phyloP scores from a whole-genome alignment of 169 alveolate species.

The Sarcocystis neurona region DNA sequence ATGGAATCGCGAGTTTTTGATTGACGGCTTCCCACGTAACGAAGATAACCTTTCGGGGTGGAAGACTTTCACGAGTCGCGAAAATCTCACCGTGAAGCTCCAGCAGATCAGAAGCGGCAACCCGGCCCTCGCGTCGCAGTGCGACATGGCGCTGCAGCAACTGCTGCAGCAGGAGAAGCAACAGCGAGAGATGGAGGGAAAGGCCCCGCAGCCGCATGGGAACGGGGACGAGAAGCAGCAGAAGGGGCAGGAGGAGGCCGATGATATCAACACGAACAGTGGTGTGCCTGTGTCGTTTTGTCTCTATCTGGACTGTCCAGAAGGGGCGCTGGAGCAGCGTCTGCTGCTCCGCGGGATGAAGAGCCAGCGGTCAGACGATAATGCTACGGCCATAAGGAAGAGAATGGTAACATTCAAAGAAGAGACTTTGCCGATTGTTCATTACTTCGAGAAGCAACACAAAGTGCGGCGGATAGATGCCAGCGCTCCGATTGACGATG shows the following conservation, averaged over 20 bases:
- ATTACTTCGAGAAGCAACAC: slow-evolving; percentile 72
- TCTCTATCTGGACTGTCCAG: slow-evolving; percentile 76
- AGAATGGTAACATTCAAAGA: slow-evolving; percentile 82
- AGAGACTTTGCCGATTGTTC: slow-evolving; percentile 84
- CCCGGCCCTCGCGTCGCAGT: slow-evolving; percentile 6
- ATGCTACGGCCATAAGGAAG: slow-evolving; percentile 84
- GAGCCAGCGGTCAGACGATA: slow-evolving; percentile 91
- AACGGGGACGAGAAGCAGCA: not conserved
- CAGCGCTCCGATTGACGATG: slow-evolving; percentile 61
- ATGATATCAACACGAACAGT: slow-evolving; percentile 42
- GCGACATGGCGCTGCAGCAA: not conserved
- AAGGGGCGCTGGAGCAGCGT: slow-evolving; percentile 77
- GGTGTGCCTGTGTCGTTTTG: slow-evolving; percentile 69
- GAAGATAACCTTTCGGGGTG: slow-evolving; percentile 86
- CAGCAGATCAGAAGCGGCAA: not conserved
- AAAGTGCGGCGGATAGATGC: slow-evolving; percentile 67
- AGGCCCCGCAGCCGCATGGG: not conserved
- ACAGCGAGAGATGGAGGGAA: not conserved
- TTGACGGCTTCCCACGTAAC: slow-evolving; percentile 97
- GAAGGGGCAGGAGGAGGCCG: slow-evolving; percentile 8
- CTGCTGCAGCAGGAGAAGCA: not conserved
- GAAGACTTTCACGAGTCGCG: slow-evolving; percentile 69
- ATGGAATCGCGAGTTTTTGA: slow-evolving; percentile 85
- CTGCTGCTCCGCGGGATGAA: slow-evolving; percentile 81
- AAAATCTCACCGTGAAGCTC: not conserved